A percentile compares a stretch with the other conserved stretches of the same genome.
phyloP scores from a whole-genome alignment of 768 basidiomycete species.

The Lenzites betulinus region DNA sequence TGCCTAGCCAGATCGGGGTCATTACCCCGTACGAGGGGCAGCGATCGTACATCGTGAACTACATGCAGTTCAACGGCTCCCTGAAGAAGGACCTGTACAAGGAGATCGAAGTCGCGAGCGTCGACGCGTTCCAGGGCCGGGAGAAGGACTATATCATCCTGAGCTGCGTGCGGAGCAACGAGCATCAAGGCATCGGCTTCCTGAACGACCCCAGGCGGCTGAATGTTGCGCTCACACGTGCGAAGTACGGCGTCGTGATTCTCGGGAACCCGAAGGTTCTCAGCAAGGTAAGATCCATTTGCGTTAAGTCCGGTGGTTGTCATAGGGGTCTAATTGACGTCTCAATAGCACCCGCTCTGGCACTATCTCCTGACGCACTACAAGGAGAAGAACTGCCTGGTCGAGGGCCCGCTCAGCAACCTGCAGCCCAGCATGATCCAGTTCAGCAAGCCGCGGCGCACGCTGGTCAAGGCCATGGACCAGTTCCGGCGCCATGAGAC shows the following conservation, averaged over 20 bases:
- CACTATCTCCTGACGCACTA: conserved; percentile 97
- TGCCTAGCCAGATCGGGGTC: conserved; percentile 94
- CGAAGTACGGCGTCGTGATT: conserved; percentile 98
- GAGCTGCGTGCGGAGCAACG: conserved; percentile 96
- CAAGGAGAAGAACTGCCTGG: conserved; percentile 92
- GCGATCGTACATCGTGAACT: conserved; percentile 96
- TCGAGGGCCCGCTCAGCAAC: conserved; percentile 96
- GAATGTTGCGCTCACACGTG: conserved; percentile 95
- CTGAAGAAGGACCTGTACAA: conserved; percentile 99
- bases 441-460: conserved; percentile 94
- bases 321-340: conserved; percentile 16
- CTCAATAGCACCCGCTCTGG: conserved; percentile 90
- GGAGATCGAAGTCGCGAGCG: conserved; percentile 98
- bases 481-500: conserved; percentile 94
- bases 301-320: conserved; percentile 5
- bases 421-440: conserved; percentile 99
- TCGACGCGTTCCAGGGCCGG: conserved; percentile 98
- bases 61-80: conserved; percentile 99
- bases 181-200: conserved; percentile 99
- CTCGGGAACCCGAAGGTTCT: conserved; percentile 99
- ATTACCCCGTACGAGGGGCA: conserved; percentile 99
- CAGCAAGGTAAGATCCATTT: conserved; percentile 75
- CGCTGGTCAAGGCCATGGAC: conserved; percentile 87
- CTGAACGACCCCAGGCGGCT: conserved; percentile 95
- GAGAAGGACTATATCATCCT: conserved; percentile 99